Conservation (phyloP, 1,284 basidiomycete species). For the Termitomyces sp. region DNA sequence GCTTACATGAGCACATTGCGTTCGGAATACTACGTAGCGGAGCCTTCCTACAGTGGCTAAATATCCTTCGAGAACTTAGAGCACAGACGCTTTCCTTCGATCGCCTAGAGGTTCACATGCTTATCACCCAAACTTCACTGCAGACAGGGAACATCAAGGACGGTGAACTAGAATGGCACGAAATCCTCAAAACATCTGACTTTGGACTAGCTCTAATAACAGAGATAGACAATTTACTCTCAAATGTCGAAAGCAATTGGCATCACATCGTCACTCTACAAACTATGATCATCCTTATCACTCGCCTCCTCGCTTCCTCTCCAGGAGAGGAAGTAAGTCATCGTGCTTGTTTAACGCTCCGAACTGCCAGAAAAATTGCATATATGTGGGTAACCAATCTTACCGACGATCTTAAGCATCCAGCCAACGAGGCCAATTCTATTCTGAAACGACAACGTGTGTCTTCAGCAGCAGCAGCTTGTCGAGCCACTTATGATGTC, state of each 20-base stretch:
- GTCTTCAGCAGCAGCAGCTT: constrained; percentile 31
- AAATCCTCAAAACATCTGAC: constrained; percentile 21
- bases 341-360: constrained; percentile 8
- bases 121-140: constrained; percentile 37
- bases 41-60: constrained; percentile 41
- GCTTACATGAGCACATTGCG: constrained; percentile 37
- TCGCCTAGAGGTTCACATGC: constrained; percentile 31
- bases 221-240: constrained; percentile 27
- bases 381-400: constrained; percentile 33
- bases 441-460: constrained; percentile 22
- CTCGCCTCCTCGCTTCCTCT: constrained; percentile 31
- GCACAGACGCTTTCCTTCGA: constrained; percentile 31
- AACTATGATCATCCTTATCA: constrained; percentile 29
- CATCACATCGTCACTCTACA: constrained; percentile 31
- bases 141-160: constrained; percentile 34
- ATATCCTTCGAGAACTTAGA: constrained; percentile 38
- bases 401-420: constrained; percentile 18
- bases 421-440: constrained; percentile 16
- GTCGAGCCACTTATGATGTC: constrained; percentile 37
- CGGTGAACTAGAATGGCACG: constrained; percentile 28
- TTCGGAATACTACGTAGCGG: constrained; percentile 42
- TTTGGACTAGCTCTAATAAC: constrained; percentile 32
- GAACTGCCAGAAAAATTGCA: constrained; percentile 24
- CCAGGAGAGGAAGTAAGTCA: not conserved
- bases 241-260: constrained; percentile 36